Conservation (phyloP, 2,329 filamentous ascomycete genomes). For the Colletotrichum scovillei region DNA sequence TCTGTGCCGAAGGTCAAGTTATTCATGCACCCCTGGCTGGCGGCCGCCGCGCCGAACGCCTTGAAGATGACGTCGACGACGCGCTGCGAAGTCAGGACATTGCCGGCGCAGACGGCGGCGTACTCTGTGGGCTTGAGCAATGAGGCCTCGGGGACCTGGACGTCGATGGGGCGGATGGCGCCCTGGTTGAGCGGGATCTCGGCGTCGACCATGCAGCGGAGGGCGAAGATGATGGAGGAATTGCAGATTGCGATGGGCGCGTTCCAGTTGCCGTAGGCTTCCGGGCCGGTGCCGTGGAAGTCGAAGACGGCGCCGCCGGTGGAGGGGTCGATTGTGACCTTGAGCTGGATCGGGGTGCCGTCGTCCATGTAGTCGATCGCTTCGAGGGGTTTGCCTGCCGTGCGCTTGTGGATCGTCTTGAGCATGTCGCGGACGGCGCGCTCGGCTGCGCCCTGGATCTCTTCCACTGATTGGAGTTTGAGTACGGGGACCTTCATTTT, state of each 20-base stretch:
- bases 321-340: conserved; percentile 78
- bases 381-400: conserved; percentile 76
- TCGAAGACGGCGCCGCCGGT: conserved; percentile 80
- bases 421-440: conserved; percentile 79
- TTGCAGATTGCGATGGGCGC: conserved; percentile 46
- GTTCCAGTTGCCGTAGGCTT: conserved; percentile 46
- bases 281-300: conserved; percentile 44
- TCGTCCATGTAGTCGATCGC: conserved; percentile 91
- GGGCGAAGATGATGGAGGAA: conserved; percentile 47
- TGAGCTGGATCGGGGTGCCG: conserved; percentile 80
- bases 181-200: conserved; percentile 50
- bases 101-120: conserved; percentile 48
- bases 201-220: conserved; percentile 46
- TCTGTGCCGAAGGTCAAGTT: conserved; percentile 84
- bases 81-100: conserved; percentile 48
- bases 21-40: conserved; percentile 83
- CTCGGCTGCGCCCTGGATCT: conserved; percentile 85
- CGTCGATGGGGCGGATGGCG: conserved; percentile 80
- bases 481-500: not conserved
- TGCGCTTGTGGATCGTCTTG: conserved; percentile 76
- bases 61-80: conserved; percentile 76
- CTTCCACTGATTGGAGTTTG: conserved; percentile 62
- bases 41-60: conserved; percentile 79
- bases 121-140: conserved; percentile 47
- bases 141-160: conserved; percentile 74